These are phyloP conservation scores for Amphichorda felina DNA, from an alignment of 2,329 filamentous ascomycete species.

Conservation along the genomic window DNA sequence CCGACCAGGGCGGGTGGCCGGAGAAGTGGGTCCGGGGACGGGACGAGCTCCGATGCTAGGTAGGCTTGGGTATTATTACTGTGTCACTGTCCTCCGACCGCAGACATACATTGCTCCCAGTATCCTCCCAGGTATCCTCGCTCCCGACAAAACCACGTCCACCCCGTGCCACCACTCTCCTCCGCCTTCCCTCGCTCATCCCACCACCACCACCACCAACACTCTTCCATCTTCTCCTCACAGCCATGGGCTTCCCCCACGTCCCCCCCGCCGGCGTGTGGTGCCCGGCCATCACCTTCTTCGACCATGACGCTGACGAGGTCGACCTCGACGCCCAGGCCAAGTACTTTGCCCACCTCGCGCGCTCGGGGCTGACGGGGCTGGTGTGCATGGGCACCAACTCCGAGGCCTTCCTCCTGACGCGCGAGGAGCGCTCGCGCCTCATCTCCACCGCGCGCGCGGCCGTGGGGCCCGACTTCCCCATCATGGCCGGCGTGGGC, in stretches of 20 bases:
- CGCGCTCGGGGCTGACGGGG: slow-evolving; percentile 34
- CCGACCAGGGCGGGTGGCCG: too few relatives aligned
- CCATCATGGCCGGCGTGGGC: slow-evolving; percentile 62
- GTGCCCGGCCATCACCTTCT: slow-evolving; percentile 42
- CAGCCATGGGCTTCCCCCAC: slow-evolving; percentile 2
- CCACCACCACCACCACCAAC: not conserved
- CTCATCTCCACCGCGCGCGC: slow-evolving; percentile 55
- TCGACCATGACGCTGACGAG: slow-evolving; percentile 34
- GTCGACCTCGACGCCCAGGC: slow-evolving; percentile 33
- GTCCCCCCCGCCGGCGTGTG: slow-evolving; percentile 29
- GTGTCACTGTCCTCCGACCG: too few relatives aligned
- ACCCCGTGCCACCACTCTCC: too few relatives aligned
- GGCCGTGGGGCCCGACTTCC: slow-evolving; percentile 74
- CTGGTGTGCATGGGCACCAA: slow-evolving; percentile 43
- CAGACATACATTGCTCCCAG: too few relatives aligned
- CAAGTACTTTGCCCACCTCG: slow-evolving; percentile 39
- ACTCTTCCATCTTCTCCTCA: too few relatives aligned
- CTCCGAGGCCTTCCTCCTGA: slow-evolving; percentile 43
- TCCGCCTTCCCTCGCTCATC: not conserved
- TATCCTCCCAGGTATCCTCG: too few relatives aligned
- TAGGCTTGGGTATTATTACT: too few relatives aligned
- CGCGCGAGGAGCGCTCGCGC: slow-evolving; percentile 43
- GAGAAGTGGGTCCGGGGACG: too few relatives aligned
- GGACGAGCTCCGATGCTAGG: too few relatives aligned
- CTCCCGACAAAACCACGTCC: too few relatives aligned